Conservation (phyloP, 2,329 filamentous ascomycete genomes). For the Phialocephala sp. region DNA sequence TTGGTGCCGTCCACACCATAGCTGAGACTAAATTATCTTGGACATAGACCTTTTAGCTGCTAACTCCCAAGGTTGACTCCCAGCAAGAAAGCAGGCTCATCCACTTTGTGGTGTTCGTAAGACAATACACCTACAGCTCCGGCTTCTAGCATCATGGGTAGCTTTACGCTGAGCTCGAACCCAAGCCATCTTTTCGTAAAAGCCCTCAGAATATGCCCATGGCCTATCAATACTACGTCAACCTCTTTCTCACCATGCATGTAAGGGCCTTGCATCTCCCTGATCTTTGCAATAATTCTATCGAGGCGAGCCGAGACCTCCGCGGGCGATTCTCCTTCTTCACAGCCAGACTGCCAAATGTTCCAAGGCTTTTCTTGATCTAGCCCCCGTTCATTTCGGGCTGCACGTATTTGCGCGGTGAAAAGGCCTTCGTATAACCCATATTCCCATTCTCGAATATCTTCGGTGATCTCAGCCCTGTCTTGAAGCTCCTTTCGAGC, state of each 20-base stretch:
- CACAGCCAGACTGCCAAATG: constrained; percentile 59
- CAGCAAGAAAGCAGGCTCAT: constrained; percentile 46
- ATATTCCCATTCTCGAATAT: constrained; percentile 58
- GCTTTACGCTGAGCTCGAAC: constrained; percentile 44
- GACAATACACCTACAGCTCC: constrained; percentile 47
- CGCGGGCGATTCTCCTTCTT: constrained; percentile 53
- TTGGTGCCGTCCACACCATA: too few species aligned
- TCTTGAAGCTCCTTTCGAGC: constrained; percentile 31
- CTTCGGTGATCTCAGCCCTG: constrained; percentile 46
- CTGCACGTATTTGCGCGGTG: constrained; percentile 49
- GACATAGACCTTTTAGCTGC: neutral
- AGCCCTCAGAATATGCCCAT: constrained; percentile 57
- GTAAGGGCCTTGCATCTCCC: constrained; percentile 52
- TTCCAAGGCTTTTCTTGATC: constrained; percentile 54
- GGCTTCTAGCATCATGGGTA: constrained; percentile 47
- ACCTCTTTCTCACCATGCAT: constrained; percentile 50
- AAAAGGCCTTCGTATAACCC: constrained; percentile 55
- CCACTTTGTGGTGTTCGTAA: constrained; percentile 45
- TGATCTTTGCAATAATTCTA: constrained; percentile 54
- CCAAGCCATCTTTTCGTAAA: constrained; percentile 62
- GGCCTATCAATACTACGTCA: constrained; percentile 55
- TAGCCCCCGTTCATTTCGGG: constrained; percentile 47
- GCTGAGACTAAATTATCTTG: neutral
- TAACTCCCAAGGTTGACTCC: constrained; percentile 43
- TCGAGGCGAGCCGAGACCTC: constrained; percentile 56